Percentiles rank a stretch among this genome's conserved stretches.
phyloP scores from a whole-genome alignment of 2,329 filamentous ascomycete genomes.

The Lasiodiplodia sp. region DNA sequence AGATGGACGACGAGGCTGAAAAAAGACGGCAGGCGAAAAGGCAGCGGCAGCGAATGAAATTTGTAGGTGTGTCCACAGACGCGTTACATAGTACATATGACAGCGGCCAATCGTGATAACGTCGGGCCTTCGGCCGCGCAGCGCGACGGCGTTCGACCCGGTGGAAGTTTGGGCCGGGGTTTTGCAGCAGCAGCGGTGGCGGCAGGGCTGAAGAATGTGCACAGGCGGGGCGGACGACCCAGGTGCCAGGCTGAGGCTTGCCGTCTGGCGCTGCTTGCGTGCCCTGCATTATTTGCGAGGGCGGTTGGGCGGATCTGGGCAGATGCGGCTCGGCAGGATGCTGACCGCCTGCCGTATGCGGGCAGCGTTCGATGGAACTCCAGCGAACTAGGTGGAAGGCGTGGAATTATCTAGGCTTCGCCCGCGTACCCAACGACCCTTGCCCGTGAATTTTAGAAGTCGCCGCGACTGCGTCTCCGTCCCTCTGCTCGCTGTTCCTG shows the following conservation, averaged over 20 bases:
- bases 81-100: conserved; percentile 27
- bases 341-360: conserved; percentile 24
- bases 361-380: conserved; percentile 15
- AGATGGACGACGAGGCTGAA: conserved; percentile 8
- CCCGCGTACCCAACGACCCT: conserved; percentile 26
- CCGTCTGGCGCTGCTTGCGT: background rate
- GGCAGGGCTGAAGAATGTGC: conserved; percentile 11
- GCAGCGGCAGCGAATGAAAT: background rate
- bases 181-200: background rate
- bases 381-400: conserved; percentile 26
- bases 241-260: background rate
- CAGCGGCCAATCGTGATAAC: conserved; percentile 29
- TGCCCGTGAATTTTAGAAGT: conserved; percentile 26
- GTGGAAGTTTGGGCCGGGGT: background rate
- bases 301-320: background rate
- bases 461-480: conserved; percentile 20
- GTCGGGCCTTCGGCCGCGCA: conserved; percentile 12
- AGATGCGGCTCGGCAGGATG: background rate
- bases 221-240: background rate
- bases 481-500: background rate
- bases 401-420: conserved; percentile 26
- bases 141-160: conserved; percentile 6
- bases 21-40: background rate
- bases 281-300: background rate
- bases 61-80: conserved; percentile 20